Evolutionary conservation across 1,284 basidiomycete species (phyloP), one percentile per base, ranked within the genome.

Genomic region (Wolfiporia cocos): DNA sequence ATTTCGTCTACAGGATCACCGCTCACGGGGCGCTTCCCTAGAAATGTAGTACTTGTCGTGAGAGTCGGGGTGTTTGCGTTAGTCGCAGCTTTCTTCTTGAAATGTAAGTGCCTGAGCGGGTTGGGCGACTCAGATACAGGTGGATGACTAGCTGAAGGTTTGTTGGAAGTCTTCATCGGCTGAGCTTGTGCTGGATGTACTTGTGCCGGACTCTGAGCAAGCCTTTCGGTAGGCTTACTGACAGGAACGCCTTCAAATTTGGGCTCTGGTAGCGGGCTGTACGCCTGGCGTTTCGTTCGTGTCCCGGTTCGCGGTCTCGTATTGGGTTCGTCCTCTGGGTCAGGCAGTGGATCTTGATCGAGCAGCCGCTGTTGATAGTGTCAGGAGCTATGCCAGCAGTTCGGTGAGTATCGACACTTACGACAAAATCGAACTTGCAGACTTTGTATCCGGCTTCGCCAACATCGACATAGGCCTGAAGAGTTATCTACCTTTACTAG

Each of bases 391-490:
- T 14, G 18, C 17, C 3, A 23, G 11, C 12, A 29, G 18, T 15
- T 33, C 31, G 5, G 6, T 5, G n/a, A 22, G 11, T 20, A 9
- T 21, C 12, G 28, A 22, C 3, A 39, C 48, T 5, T 36, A 53
- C 51, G 5, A 3, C 26, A 14, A 56, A 23, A 5, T 18, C 23
- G 33, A 38, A 53, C n/a, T 50, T 52, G 52, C 54, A 56, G 3
- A 56, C 49, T 22, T 42, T 35, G 35, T 42, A 47, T 1, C 54
- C 54, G 23, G 49, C 44, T 40, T 50, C 49, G 11, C 54, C 54
- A 3, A 22, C 35, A 15, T 45, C 50, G 39, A 48, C 44, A 48
- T 47, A 52, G 3, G 53, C 51, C 53, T 55, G 20, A 12, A 4
- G 18, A 15, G 9, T 2, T 6, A 24, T 6, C 4, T 9, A 32